Conservation (phyloP, 768 basidiomycete genomes). For the Tricholoma flavovirens region DNA sequence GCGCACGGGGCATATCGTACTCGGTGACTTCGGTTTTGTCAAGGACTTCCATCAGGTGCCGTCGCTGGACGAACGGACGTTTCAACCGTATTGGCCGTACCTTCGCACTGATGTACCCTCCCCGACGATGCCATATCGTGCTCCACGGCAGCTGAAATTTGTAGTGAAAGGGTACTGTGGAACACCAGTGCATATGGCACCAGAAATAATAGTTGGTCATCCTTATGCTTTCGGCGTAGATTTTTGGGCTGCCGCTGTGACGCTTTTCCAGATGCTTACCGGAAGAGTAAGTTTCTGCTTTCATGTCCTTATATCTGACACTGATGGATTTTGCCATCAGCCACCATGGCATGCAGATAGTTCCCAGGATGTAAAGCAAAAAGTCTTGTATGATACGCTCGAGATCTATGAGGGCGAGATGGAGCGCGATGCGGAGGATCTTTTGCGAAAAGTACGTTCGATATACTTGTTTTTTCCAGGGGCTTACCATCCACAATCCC, state of each 20-base stretch:
- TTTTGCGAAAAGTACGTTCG: not conserved
- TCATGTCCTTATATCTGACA: not conserved
- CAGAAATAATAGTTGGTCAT: constrained; percentile 3
- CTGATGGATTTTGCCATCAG: not conserved
- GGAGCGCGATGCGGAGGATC: not conserved
- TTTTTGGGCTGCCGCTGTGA: constrained; percentile 10
- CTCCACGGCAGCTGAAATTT: not conserved
- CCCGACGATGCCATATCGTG: not conserved
- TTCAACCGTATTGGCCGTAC: not conserved
- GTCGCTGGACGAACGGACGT: not conserved
- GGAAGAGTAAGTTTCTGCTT: constrained; percentile 4
- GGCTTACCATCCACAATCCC: not conserved
- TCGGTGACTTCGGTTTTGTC: constrained; percentile 11
- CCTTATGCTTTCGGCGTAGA: constrained; percentile 5
- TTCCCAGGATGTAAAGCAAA: not conserved
- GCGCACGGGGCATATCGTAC: constrained; percentile 7
- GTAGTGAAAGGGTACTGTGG: constrained; percentile 8
- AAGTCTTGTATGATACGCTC: not conserved
- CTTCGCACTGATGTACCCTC: not conserved
- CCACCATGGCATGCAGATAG: not conserved
- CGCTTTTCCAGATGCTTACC: constrained; percentile 10
- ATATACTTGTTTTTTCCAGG: not conserved
- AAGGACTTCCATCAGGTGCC: not conserved
- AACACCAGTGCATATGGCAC: constrained; percentile 11
- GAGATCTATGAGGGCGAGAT: not conserved